Conservation (phyloP, 2,329 filamentous ascomycete genomes). For the Arachnomyces sp. region DNA sequence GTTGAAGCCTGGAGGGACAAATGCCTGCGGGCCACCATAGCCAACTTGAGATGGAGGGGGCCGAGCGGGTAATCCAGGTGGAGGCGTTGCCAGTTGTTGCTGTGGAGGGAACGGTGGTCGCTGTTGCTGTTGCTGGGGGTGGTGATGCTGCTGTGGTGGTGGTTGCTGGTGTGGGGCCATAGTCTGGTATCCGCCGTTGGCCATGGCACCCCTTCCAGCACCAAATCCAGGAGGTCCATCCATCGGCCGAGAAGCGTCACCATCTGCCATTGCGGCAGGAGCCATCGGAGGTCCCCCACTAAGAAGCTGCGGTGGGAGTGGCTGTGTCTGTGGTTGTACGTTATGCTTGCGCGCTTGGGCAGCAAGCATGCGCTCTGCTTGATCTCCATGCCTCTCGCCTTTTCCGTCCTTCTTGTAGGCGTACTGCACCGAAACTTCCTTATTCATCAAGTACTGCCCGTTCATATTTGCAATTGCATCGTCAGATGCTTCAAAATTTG, state of each 20-base stretch:
- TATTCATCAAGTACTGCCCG: constrained; percentile 93
- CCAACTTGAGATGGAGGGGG: constrained; percentile 63
- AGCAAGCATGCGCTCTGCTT: constrained; percentile 85
- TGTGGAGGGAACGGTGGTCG: constrained; percentile 54
- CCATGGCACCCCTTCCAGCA: constrained; percentile 34
- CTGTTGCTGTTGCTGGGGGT: constrained; percentile 40
- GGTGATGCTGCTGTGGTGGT: constrained; percentile 26
- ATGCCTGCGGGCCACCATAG: constrained; percentile 54
- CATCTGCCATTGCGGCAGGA: constrained; percentile 39
- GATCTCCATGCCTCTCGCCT: constrained; percentile 89
- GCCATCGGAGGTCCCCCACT: constrained; percentile 25
- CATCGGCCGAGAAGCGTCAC: constrained; percentile 29
- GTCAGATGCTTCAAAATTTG: constrained; percentile 88
- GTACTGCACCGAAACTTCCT: constrained; percentile 93
- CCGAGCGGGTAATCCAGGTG: constrained; percentile 55
- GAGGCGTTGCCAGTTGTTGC: constrained; percentile 38
- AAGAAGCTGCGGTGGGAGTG: constrained; percentile 67
- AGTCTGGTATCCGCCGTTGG: constrained; percentile 34
- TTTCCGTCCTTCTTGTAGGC: constrained; percentile 99
- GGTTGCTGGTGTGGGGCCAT: constrained; percentile 45
- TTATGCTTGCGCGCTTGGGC: constrained; percentile 91
- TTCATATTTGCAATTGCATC: constrained; percentile 88
- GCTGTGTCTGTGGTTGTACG: constrained; percentile 71
- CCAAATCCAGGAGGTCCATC: constrained; percentile 26
- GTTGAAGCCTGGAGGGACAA: constrained; percentile 33